Evolutionary conservation across 345 rosid genomes (phyloP).

Genomic region (Cochlearia excelsa): DNA sequence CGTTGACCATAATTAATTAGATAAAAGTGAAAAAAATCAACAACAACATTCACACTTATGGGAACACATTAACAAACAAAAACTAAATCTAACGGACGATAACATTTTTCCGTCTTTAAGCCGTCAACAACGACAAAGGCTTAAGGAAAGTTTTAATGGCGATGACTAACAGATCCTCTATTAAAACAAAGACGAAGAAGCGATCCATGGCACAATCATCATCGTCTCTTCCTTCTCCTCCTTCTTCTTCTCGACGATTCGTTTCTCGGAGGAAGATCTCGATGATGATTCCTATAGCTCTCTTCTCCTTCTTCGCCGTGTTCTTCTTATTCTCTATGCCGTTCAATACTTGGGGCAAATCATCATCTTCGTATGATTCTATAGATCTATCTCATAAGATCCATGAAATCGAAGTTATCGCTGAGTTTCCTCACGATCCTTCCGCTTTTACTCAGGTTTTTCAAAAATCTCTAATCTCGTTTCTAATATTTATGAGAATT

Average conservation of each 20-base stretch:
- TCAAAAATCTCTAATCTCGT: no score
- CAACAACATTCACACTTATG: no score
- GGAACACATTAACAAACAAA: no score
- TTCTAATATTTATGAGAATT: not conserved
- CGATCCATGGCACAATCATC: slow-evolving; percentile 34
- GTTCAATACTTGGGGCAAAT: slow-evolving; percentile 28
- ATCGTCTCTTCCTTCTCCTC: slow-evolving; percentile 3
- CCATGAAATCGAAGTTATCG: slow-evolving; percentile 49
- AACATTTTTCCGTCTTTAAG: not conserved
- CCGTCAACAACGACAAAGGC: slow-evolving; percentile 20
- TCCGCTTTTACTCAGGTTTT: slow-evolving; percentile 69
- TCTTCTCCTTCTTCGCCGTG: slow-evolving; percentile 36
- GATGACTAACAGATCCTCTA: slow-evolving; percentile 37
- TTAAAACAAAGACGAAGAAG: slow-evolving; percentile 40
- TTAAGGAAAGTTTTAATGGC: slow-evolving; percentile 35
- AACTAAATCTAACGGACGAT: no score
- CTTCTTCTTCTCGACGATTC: slow-evolving; percentile 26
- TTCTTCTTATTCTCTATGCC: slow-evolving; percentile 41
- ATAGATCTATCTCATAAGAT: slow-evolving; percentile 17
- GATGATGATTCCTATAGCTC: slow-evolving; percentile 32
- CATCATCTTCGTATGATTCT: not conserved
- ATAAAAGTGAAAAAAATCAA: no score
- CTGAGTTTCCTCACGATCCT: slow-evolving; percentile 69
- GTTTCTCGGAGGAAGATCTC: slow-evolving; percentile 35
- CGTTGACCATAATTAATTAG: no score